Percentiles rank a stretch among this genome's conserved stretches.
These are phyloP conservation scores for Mycena olivaceomarginata DNA, from an alignment of 768 basidiomycete genomes.

Conservation along the genomic window DNA sequence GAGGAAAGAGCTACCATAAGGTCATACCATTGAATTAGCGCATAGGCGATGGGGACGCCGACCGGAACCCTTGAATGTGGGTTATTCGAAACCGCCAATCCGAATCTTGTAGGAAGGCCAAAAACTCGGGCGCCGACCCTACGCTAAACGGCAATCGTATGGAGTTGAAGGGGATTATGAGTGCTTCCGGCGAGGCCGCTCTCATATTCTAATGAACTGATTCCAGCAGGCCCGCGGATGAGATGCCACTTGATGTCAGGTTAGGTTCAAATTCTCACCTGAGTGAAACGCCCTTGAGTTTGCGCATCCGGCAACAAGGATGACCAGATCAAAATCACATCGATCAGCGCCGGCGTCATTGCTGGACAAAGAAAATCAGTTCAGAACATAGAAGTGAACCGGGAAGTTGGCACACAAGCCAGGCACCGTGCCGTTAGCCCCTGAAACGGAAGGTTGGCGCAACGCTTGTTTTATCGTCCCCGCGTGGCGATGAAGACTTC, in stretches of 20 bases:
- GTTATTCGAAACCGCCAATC: not conserved
- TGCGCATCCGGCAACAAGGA: not conserved
- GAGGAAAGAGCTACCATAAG: not conserved
- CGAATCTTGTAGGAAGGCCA: not conserved
- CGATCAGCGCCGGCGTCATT: not conserved
- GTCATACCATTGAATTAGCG: not conserved
- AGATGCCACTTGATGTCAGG: no score
- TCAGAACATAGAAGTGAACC: conserved; percentile 4
- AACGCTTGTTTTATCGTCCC: conserved; percentile 1
- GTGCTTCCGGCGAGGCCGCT: not conserved
- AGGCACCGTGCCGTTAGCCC: not conserved
- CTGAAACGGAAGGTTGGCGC: conserved; percentile 27
- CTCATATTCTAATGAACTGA: not conserved
- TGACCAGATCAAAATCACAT: not conserved
- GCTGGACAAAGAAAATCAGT: not conserved
- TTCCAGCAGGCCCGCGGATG: not conserved
- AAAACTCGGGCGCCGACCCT: not conserved
- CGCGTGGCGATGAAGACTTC: conserved; percentile 23
- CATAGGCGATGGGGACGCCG: not conserved
- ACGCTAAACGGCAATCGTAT: not conserved
- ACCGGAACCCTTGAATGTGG: not conserved
- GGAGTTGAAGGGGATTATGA: not conserved
- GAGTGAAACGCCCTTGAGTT: not conserved
- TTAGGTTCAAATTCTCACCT: not conserved
- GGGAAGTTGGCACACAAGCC: conserved; percentile 16